These are phyloP conservation scores for Stylonectria norvegica DNA, from an alignment of 2,329 filamentous ascomycete genomes.

Conservation along the genomic window DNA sequence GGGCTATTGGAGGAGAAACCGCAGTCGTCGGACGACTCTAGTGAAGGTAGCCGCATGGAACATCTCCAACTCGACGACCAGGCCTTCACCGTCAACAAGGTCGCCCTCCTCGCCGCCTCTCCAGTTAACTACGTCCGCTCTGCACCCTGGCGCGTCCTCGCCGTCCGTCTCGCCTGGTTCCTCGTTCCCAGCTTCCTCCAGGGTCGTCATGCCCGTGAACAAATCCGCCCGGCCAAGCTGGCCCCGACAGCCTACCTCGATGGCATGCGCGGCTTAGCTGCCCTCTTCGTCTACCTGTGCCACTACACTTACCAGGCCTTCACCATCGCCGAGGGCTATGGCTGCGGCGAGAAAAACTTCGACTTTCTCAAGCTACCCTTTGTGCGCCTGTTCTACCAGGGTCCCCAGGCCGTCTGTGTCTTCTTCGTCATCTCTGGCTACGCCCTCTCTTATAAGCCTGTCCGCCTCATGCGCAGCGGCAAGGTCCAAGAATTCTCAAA, in stretches of 20 bases:
- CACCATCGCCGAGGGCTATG: conserved; percentile 49
- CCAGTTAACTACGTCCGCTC: conserved; percentile 29
- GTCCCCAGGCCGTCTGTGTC: conserved; percentile 55
- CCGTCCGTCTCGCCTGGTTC: conserved; percentile 41
- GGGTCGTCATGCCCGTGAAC: conserved; percentile 39
- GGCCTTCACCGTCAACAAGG: conserved; percentile 37
- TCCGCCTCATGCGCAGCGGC: conserved; percentile 44
- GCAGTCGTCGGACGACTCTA: conserved; percentile 41
- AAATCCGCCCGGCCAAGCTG: conserved; percentile 40
- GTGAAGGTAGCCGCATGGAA: conserved; percentile 25
- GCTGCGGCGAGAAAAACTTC: conserved; percentile 42
- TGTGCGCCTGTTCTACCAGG: conserved; percentile 51
- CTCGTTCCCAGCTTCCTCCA: conserved; percentile 54
- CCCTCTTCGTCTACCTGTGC: conserved; percentile 55
- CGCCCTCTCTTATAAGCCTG: conserved; percentile 52
- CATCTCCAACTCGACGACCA: conserved; percentile 27
- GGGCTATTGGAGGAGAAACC: conserved; percentile 44
- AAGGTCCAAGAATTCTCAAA: conserved; percentile 38
- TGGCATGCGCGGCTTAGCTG: conserved; percentile 55
- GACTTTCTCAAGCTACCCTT: conserved; percentile 51
- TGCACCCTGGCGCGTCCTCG: conserved; percentile 36
- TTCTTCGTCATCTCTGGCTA: conserved; percentile 64
- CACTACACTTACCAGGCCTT: conserved; percentile 55
- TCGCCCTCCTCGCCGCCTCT: conserved; percentile 28
- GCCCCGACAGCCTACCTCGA: conserved; percentile 56